Evolutionary conservation across 148 eudicot species (phyloP).

Genomic region (Salicornia ramosissima): DNA sequence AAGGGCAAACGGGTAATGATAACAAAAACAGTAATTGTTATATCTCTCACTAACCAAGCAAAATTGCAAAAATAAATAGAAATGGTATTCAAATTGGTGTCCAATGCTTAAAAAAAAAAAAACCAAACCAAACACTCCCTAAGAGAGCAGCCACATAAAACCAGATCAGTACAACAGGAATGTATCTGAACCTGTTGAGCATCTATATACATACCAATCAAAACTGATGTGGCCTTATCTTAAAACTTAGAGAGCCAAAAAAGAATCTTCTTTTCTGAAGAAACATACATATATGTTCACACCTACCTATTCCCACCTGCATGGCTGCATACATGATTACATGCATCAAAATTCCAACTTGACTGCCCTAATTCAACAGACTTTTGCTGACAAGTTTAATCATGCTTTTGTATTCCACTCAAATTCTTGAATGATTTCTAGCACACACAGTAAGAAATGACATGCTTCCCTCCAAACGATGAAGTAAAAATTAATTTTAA

Average conservation of each 20-base stretch:
- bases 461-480: not conserved
- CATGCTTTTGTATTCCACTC: not conserved
- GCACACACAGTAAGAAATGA: not conserved
- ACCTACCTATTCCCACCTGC: not conserved
- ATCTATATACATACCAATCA: not conserved
- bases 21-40: too few relatives aligned
- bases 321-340: too few relatives aligned
- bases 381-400: not conserved
- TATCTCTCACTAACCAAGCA: too few relatives aligned
- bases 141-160: too few relatives aligned
- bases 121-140: too few relatives aligned
- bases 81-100: too few relatives aligned
- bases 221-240: not conserved
- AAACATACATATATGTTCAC: not conserved
- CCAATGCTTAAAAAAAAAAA: too few relatives aligned
- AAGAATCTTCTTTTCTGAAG: slow-evolving; percentile 1
- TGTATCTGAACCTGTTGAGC: not conserved
- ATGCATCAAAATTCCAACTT: too few relatives aligned
- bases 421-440: not conserved
- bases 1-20: too few relatives aligned
- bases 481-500: too few relatives aligned
- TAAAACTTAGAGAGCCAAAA: not conserved
- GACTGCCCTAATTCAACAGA: not conserved
- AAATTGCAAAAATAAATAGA: too few relatives aligned
- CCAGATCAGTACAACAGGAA: too few relatives aligned